Evolutionary conservation across 176 grass and related monocot genomes (phyloP).

Genomic region (Triticum urartu): DNA sequence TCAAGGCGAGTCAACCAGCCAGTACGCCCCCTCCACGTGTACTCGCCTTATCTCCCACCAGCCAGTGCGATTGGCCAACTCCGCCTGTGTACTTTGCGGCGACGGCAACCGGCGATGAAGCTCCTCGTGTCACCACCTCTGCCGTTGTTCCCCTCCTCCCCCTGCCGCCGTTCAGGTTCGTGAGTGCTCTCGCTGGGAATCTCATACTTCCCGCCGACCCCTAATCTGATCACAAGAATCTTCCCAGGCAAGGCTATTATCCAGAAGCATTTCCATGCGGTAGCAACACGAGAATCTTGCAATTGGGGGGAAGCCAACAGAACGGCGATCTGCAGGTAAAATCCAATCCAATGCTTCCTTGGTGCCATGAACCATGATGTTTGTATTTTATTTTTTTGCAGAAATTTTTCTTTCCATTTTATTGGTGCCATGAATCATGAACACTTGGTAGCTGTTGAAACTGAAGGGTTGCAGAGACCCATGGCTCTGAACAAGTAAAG

Average conservation of each 20-base stretch:
- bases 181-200: neutral
- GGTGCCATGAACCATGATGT: neutral
- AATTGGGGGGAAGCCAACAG: neutral
- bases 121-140: neutral
- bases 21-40: constrained; percentile 14
- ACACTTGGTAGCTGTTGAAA: neutral
- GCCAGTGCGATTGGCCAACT: neutral
- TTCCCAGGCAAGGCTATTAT: constrained; percentile 8
- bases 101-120: constrained; percentile 1
- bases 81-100: neutral
- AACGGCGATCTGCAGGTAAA: neutral
- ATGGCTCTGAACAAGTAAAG: constrained; percentile 22
- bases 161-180: neutral
- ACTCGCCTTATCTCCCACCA: constrained; percentile 19
- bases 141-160: neutral
- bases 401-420: neutral
- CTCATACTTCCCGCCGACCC: neutral
- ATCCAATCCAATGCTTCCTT: constrained; percentile 1
- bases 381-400: neutral
- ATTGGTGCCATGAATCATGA: neutral
- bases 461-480: constrained; percentile 48
- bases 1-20: neutral
- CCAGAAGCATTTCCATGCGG: neutral
- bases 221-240: neutral
- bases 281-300: neutral